phyloP scores from a whole-genome alignment of 2,329 filamentous ascomycete species.

The Colletotrichum sp. region DNA sequence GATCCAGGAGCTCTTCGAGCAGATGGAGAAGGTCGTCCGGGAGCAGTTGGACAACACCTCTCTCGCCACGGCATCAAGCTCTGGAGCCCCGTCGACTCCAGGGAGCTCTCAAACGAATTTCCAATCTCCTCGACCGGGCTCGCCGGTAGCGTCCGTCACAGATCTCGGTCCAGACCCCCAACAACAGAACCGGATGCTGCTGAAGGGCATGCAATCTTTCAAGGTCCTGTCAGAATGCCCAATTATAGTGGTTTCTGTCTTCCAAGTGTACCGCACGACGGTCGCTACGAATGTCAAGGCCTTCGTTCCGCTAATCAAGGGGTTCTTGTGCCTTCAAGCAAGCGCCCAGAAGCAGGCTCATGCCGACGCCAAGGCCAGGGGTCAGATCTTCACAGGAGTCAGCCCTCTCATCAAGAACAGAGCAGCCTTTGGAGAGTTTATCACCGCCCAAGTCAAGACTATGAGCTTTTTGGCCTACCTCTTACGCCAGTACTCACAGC shows the following conservation, averaged over 20 bases:
- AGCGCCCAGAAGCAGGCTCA: constrained; percentile 94
- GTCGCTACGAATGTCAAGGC: constrained; percentile 86
- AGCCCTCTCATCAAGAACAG: constrained; percentile 93
- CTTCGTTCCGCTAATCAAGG: constrained; percentile 94
- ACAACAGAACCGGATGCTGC: constrained; percentile 78
- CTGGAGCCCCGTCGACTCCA: constrained; percentile 69
- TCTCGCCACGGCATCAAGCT: constrained; percentile 53
- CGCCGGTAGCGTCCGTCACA: constrained; percentile 80
- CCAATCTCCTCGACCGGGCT: constrained; percentile 87
- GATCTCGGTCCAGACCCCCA: constrained; percentile 84
- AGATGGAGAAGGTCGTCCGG: constrained; percentile 92
- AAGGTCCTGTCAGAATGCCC: constrained; percentile 97
- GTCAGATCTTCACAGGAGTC: constrained; percentile 88
- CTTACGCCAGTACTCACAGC: constrained; percentile 83
- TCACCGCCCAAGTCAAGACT: constrained; percentile 97
- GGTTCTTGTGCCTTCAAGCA: constrained; percentile 85
- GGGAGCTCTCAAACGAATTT: constrained; percentile 72
- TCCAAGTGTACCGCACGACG: constrained; percentile 85
- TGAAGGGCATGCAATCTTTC: constrained; percentile 98
- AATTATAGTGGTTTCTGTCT: constrained; percentile 98
- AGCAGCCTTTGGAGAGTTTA: constrained; percentile 94
- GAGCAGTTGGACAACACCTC: constrained; percentile 89
- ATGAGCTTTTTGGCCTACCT: constrained; percentile 99
- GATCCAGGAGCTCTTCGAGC: constrained; percentile 94
- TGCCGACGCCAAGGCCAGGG: constrained; percentile 77